phyloP scores from a whole-genome alignment of 768 basidiomycete genomes.

The Termitomyces sp. region DNA sequence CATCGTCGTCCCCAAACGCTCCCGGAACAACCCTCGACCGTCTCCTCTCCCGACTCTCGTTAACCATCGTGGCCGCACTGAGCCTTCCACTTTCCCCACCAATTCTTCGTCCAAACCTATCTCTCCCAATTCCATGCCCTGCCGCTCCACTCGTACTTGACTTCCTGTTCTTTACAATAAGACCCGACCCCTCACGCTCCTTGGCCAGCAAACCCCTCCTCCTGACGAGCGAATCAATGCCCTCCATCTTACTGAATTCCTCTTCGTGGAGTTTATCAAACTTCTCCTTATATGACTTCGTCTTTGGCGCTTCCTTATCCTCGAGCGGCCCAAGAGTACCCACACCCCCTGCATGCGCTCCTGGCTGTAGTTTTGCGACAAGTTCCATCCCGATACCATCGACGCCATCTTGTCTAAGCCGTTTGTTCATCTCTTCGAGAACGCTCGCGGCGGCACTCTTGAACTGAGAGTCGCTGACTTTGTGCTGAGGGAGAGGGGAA shows the following conservation, averaged over 20 bases:
- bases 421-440: slow-evolving; percentile 77
- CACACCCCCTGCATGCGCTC: slow-evolving; percentile 14
- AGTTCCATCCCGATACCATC: slow-evolving; percentile 40
- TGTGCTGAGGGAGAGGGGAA: slow-evolving; percentile 62
- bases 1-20: slow-evolving; percentile 50
- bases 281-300: slow-evolving; percentile 29
- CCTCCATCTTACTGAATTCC: slow-evolving; percentile 74
- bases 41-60: slow-evolving; percentile 26
- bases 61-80: slow-evolving; percentile 42
- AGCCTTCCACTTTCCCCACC: slow-evolving; percentile 16
- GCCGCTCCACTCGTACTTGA: slow-evolving; percentile 36
- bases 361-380: slow-evolving; percentile 35
- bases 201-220: slow-evolving; percentile 19
- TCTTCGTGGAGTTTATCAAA: slow-evolving; percentile 60
- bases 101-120: slow-evolving; percentile 17
- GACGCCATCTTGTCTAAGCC: slow-evolving; percentile 54
- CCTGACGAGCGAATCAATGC: slow-evolving; percentile 45
- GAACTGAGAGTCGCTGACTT: slow-evolving; percentile 62
- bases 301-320: slow-evolving; percentile 25
- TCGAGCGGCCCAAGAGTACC: slow-evolving; percentile 15
- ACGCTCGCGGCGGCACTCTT: slow-evolving; percentile 60
- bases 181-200: slow-evolving; percentile 9
- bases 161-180: slow-evolving; percentile 34
- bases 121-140: slow-evolving; percentile 18
- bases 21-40: slow-evolving; percentile 47